Evolutionary conservation across 768 basidiomycete species (phyloP).

Genomic region (Tylopilus sp.): DNA sequence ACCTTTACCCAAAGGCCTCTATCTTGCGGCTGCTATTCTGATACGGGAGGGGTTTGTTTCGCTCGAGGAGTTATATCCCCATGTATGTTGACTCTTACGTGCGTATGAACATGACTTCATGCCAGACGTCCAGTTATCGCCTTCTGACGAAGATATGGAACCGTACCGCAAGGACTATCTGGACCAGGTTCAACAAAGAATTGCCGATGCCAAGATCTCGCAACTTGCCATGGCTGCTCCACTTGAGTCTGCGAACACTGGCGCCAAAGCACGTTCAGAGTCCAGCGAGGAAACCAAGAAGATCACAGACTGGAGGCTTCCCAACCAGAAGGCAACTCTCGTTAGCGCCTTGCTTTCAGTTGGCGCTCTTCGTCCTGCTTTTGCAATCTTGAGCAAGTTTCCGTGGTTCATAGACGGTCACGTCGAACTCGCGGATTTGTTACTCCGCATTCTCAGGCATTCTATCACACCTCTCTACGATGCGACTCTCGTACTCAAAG

Average conservation of each 20-base stretch:
- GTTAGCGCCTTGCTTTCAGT: constrained; percentile 78
- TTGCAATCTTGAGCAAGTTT: constrained; percentile 76
- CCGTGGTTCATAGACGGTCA: constrained; percentile 83
- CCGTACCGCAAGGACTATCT: constrained; percentile 62
- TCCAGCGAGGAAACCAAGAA: constrained; percentile 37
- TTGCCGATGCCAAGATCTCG: constrained; percentile 66
- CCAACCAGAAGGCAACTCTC: constrained; percentile 80
- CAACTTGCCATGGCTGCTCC: constrained; percentile 85
- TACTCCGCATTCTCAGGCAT: constrained; percentile 69
- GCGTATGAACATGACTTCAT: constrained; percentile 4
- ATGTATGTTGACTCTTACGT: constrained; percentile 50
- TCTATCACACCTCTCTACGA: constrained; percentile 71
- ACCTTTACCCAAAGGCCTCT: constrained; percentile 64
- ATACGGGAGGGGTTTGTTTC: constrained; percentile 88
- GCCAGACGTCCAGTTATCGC: constrained; percentile 53
- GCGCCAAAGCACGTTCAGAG: constrained; percentile 39
- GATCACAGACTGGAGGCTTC: constrained; percentile 36
- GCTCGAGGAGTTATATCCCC: constrained; percentile 87
- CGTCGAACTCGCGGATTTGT: constrained; percentile 81
- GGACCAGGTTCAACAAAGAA: constrained; percentile 57
- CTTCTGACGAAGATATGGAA: constrained; percentile 75
- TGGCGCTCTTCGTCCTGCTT: constrained; percentile 76
- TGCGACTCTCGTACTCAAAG: constrained; percentile 46
- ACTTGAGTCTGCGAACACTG: constrained; percentile 51
- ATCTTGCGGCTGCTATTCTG: constrained; percentile 79